Conservation (phyloP, 129 eudicot genomes). For the Flaveria brownii region DNA sequence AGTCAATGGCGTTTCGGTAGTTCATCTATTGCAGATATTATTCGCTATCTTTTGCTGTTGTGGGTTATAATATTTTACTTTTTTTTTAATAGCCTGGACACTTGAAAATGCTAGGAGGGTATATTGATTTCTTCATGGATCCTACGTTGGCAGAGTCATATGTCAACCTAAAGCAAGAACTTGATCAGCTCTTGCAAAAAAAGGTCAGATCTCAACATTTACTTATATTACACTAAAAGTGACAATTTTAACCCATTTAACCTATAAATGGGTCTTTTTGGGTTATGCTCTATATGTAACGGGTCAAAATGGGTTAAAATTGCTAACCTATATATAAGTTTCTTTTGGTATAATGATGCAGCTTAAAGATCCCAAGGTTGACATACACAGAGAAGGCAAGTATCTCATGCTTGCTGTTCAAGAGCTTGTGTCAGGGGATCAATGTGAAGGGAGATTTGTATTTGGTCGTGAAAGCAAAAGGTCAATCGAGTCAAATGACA, state of each 20-base stretch:
- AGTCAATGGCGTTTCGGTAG: conserved; percentile 68
- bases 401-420: conserved; percentile 93
- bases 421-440: conserved; percentile 88
- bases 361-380: conserved; percentile 78
- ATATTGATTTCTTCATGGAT: conserved; percentile 93
- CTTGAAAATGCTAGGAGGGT: conserved; percentile 86
- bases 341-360: conserved; percentile 22
- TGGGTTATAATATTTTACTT: conserved; percentile 11
- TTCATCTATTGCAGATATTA: conserved; percentile 9
- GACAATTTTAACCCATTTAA: background rate
- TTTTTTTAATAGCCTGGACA: conserved; percentile 65
- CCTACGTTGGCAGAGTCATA: conserved; percentile 80
- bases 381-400: conserved; percentile 89
- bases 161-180: conserved; percentile 78
- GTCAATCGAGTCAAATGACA: conserved; percentile 47
- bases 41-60: background rate
- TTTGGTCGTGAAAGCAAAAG: conserved; percentile 87
- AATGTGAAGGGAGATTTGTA: conserved; percentile 90
- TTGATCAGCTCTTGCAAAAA: conserved; percentile 72
- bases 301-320: background rate
- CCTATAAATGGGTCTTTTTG: background rate
- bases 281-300: background rate
- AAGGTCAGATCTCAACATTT: conserved; percentile 50
- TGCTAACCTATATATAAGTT: conserved; percentile 7
- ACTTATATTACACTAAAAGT: conserved; percentile 17